A percentile compares a stretch with the other conserved stretches of the same genome.
These are phyloP conservation scores for Rosa hybrid DNA, from an alignment of 331 rosid species.

Conservation along the genomic window DNA sequence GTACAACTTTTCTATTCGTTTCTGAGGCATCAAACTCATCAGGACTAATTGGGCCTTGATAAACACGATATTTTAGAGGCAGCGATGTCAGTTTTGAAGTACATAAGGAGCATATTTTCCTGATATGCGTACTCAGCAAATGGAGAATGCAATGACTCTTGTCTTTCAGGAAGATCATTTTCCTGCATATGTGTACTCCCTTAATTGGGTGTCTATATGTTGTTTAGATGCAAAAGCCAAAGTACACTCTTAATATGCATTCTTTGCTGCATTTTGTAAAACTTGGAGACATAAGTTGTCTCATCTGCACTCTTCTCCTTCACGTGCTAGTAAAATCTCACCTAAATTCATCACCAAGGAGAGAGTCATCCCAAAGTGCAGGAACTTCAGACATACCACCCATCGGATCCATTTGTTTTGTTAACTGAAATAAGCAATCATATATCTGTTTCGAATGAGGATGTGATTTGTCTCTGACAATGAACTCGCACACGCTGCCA, in stretches of 20 bases:
- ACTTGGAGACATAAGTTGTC: not conserved
- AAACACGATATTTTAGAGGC: slow-evolving; percentile 57
- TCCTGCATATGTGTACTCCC: too few relatives aligned
- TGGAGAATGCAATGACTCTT: slow-evolving; percentile 32
- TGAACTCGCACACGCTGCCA: slow-evolving; percentile 60
- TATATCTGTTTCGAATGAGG: slow-evolving; percentile 50
- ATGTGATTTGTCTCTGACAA: slow-evolving; percentile 59
- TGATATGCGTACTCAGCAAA: slow-evolving; percentile 43
- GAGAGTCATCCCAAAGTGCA: slow-evolving; percentile 18
- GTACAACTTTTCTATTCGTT: slow-evolving; percentile 48
- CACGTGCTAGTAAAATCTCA: not conserved
- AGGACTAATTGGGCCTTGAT: slow-evolving; percentile 47
- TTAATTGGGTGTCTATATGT: not conserved
- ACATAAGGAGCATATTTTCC: slow-evolving; percentile 81
- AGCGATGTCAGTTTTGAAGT: slow-evolving; percentile 78
- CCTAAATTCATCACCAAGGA: slow-evolving; percentile 5
- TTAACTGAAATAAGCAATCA: slow-evolving; percentile 54
- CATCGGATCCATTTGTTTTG: slow-evolving; percentile 51
- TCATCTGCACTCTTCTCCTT: not conserved
- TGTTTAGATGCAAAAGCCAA: not conserved
- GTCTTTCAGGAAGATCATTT: slow-evolving; percentile 48
- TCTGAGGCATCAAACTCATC: slow-evolving; percentile 39
- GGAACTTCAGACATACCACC: slow-evolving; percentile 26
- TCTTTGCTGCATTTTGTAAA: not conserved
- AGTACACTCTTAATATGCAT: not conserved